Evolutionary conservation across 225 moss, liverwort and hornwort species (phyloP).

Genomic region (Physcomitrellopsis africana): DNA sequence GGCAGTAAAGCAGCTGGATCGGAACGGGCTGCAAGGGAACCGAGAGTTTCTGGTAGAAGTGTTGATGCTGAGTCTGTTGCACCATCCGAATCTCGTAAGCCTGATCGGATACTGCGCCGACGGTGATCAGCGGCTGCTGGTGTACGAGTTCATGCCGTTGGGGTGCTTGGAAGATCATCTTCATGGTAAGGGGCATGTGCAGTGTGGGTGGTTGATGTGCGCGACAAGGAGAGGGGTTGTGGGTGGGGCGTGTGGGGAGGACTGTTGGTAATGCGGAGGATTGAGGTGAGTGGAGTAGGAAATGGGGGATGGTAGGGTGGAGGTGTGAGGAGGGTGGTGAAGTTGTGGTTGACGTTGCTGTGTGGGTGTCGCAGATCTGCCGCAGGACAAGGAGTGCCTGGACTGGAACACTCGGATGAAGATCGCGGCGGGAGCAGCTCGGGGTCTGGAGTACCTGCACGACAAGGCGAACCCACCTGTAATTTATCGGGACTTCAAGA

Average conservation of each 20-base stretch:
- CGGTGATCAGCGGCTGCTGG: slow-evolving; percentile 73
- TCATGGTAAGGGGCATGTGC: slow-evolving; percentile 53
- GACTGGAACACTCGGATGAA: slow-evolving; percentile 85
- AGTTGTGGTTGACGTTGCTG: no score
- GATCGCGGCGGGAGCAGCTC: slow-evolving; percentile 77
- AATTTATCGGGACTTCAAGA: no score
- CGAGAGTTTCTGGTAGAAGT: slow-evolving; percentile 80
- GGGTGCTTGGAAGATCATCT: slow-evolving; percentile 78
- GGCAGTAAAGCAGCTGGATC: slow-evolving; percentile 79
- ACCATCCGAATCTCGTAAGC: slow-evolving; percentile 81
- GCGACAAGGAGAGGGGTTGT: no score
- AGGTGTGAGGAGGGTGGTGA: no score
- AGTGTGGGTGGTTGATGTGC: background rate
- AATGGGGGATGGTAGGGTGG: no score
- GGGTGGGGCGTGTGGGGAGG: no score
- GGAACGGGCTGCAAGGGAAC: slow-evolving; percentile 78
- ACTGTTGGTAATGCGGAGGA: no score
- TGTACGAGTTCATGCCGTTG: slow-evolving; percentile 77
- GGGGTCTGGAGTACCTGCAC: slow-evolving; percentile 74
- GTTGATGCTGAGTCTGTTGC: slow-evolving; percentile 75
- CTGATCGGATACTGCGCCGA: slow-evolving; percentile 81
- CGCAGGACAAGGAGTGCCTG: slow-evolving; percentile 66
- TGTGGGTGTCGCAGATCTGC: slow-evolving; percentile 49
- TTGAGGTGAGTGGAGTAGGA: no score
- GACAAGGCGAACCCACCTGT: slow-evolving; percentile 64